phyloP scores from a whole-genome alignment of 768 basidiomycete genomes.

The Tricholoma saponaceum region DNA sequence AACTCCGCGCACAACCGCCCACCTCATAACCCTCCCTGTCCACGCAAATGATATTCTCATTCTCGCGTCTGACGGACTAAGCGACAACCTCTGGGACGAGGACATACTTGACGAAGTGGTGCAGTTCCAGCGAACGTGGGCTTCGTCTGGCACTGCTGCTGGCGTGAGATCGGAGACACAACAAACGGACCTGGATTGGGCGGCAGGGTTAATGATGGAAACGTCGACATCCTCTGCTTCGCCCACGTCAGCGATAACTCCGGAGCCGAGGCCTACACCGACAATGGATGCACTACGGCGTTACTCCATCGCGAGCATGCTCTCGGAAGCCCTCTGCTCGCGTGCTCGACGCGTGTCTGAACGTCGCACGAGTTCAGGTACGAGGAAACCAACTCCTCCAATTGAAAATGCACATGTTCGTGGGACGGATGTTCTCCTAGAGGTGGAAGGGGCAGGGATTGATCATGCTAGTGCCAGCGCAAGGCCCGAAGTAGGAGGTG shows the following conservation, averaged over 20 bases:
- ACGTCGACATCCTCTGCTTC: neutral
- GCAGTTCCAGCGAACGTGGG: slow-evolving; percentile 38
- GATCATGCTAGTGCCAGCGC: neutral
- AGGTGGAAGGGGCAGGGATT: neutral
- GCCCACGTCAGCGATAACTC: neutral
- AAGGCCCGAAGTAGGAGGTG: neutral
- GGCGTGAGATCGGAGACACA: neutral
- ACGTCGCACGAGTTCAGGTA: slow-evolving; percentile 22
- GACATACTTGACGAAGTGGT: slow-evolving; percentile 81
- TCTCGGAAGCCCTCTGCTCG: slow-evolving; percentile 78
- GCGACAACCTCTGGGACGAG: slow-evolving; percentile 87
- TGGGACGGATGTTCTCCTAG: neutral
- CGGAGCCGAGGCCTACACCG: neutral
- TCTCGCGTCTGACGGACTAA: slow-evolving; percentile 76
- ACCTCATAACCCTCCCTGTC: slow-evolving; percentile 66
- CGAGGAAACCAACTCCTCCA: slow-evolving; percentile 1
- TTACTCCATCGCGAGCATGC: slow-evolving; percentile 60
- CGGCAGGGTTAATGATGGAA: neutral
- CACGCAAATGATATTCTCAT: slow-evolving; percentile 73
- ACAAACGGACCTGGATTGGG: neutral
- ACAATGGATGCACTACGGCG: slow-evolving; percentile 32
- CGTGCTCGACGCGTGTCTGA: slow-evolving; percentile 71
- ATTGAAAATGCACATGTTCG: neutral
- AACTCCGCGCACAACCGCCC: slow-evolving; percentile 49
- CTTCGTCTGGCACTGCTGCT: neutral